phyloP scores from a whole-genome alignment of 202 grass and related monocot genomes.

The Tripidium arundinaceum region DNA sequence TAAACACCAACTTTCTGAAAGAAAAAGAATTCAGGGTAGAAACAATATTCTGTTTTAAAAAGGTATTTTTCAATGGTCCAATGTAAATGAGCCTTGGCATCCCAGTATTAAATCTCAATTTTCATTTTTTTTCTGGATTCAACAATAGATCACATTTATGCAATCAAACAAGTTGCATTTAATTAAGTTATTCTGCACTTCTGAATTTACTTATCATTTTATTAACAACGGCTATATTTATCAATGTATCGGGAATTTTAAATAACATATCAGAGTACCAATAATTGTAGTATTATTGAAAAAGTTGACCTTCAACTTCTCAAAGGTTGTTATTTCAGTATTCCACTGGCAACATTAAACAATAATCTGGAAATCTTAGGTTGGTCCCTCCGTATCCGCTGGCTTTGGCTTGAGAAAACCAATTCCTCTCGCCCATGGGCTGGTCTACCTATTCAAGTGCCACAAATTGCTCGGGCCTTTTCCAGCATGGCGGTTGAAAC shows the following conservation, averaged over 20 bases:
- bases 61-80: background rate
- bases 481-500: too few species aligned
- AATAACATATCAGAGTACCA: background rate
- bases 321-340: background rate
- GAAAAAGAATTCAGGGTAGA: background rate
- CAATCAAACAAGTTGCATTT: background rate
- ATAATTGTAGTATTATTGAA: background rate
- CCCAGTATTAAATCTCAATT: background rate
- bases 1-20: background rate
- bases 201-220: conserved; percentile 7
- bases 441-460: too few species aligned
- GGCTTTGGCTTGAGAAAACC: too few species aligned
- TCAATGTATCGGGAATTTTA: background rate
- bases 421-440: too few species aligned
- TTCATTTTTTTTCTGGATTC: background rate
- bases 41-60: background rate
- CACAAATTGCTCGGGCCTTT: too few species aligned
- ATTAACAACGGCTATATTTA: background rate
- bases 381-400: too few species aligned
- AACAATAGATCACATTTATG: background rate
- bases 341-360: background rate
- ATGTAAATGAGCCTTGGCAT: conserved; percentile 17
- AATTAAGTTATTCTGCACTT: background rate
- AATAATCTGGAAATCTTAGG: too few species aligned
- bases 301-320: background rate